Evolutionary conservation across 495 filamentous ascomycete species (phyloP), one percentile per base, ranked within the genome.

Genomic region (Rusavskia elegans): DNA sequence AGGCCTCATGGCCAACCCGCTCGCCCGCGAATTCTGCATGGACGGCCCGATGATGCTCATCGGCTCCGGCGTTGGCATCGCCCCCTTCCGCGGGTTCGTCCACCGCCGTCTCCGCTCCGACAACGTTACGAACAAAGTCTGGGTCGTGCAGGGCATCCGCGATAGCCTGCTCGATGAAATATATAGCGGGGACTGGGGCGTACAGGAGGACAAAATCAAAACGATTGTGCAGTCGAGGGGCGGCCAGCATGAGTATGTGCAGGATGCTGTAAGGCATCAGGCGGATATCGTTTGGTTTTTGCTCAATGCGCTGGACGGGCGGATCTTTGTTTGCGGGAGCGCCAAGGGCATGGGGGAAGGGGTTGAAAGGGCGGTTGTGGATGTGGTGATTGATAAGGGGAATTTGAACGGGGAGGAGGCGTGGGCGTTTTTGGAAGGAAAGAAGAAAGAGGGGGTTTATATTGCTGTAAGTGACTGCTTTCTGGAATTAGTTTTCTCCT

Each of bases 121-220:
- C 53, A 98, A 93, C 68, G 96, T 92, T 64, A 89, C 88, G 45
- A 98, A 97, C 71, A 98, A 98, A 68, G 92, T 97, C 58, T 98
- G 92, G 92, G 90, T 98, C 46, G 78, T 98, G 40, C 92, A 98
- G 67, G 92, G 92, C n/a, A 78, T 97, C 29, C 84, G 92, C 2
- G 92, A 98, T 66, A 85, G 84, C 13, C 73, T 89, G 1, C 76
- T 97, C 25, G 92, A 98, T 59, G 92, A 98, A 70, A 74, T 98
- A 13, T 98, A 98, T 69, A 84, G 80, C 39, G 92, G 92, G 54
- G 92, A 98, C 63, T 94, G 93, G 82, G 92, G 92, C 54, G 87
- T 92, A 8, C 82, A 95, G 53, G 92, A 97, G 64, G 77, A 81
- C 39, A 81, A 94, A 66, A 87, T 98, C 53, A 94, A 94, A 68